Conservation (phyloP, 1,284 basidiomycete species). For the Golubevia sp. region DNA sequence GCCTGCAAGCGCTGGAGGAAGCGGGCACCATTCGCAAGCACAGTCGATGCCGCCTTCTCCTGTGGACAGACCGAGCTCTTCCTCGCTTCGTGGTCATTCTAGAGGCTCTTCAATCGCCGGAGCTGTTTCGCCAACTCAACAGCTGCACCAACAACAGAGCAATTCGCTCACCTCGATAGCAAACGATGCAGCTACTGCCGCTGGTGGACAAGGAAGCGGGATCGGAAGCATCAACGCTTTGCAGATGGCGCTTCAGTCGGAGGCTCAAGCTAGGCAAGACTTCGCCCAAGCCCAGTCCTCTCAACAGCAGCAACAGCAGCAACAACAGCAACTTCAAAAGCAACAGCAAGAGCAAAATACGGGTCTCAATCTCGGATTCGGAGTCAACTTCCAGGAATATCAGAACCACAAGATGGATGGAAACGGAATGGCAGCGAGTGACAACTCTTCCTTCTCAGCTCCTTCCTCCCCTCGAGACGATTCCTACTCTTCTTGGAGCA, state of each 20-base stretch:
- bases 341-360: constrained; percentile 6
- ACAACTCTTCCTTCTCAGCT: not conserved
- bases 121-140: not conserved
- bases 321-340: constrained; percentile 2
- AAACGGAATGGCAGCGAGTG: not conserved
- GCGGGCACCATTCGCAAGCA: not conserved
- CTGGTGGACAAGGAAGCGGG: too few species aligned
- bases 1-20: not conserved
- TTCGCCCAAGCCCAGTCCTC: not conserved
- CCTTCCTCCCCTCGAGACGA: not conserved
- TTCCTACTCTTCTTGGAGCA: not conserved
- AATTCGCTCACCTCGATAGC: not conserved
- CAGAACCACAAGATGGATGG: too few species aligned
- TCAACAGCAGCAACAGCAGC: constrained; percentile 9
- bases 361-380: not conserved
- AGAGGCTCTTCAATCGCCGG: not conserved
- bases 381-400: not conserved
- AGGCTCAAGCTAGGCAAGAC: not conserved
- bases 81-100: not conserved
- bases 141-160: not conserved
- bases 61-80: not conserved
- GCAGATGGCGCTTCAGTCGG: not conserved
- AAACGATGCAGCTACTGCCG: not conserved
- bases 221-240: not conserved
- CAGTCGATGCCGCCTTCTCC: not conserved